Base-by-base conservation (phyloP, 345 rosid genomes). In the Microthlaspi erraticum region DNA sequence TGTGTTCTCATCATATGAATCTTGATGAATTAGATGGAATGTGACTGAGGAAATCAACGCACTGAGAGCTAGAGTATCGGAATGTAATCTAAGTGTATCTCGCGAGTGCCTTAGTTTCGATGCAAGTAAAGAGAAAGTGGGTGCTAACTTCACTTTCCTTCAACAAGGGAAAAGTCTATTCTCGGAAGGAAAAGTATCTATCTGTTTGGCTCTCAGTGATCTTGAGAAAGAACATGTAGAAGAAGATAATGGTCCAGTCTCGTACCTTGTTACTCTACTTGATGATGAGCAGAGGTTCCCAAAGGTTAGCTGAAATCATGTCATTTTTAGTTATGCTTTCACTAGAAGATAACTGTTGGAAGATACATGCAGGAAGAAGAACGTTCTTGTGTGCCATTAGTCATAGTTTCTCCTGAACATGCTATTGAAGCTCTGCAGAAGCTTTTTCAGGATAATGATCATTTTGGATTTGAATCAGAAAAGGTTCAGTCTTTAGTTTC, bases 381-480 rank as follows among this genome's bases (percentile, higher is more conserved):
- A 62, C 90, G 92, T n/a, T 64, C 64, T 14, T 78, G 82, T 14
- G 76, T 87, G 65, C 96, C 98, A 57, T 72, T 93, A 56, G 53
- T 88, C 29, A 61, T 93, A 58, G 72, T 90, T 71, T 84, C 87
- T 73, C 81, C 81, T 5, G 74, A 73, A 52, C 78, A 74, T 63
- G 77, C 80, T 74, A 72, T 82, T 45, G 75, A 75, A 72, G 55
- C 74, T 76, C 45, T 88, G 62, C 80, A 76, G 81, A 73, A 19
- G 10, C 41, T 86, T 18, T 86, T 93, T 57, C 76, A 55, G 37
- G 74, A 80, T 11, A 87, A 87, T 81, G 87, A 83, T 69, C 70
- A 85, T 79, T 93, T 88, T 73, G 85, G 78, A 18, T 90, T 93
- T 66, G 86, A 93, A 68, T 70, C 86, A 16, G 67, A 78, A 50